Conservation (phyloP, 257 asterid species). For the Perilla frutescens region DNA sequence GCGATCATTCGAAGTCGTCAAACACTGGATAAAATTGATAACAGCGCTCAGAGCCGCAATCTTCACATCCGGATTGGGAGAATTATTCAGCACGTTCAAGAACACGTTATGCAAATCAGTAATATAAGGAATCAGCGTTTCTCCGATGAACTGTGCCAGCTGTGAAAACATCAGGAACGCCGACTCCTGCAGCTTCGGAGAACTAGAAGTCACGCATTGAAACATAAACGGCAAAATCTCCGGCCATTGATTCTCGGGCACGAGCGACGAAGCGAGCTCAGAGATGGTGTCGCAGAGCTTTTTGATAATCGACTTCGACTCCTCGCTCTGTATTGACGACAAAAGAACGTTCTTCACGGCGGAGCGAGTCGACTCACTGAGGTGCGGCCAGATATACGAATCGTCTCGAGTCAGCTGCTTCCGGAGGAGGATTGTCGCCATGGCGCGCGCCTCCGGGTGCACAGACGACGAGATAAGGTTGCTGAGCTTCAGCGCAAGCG, state of each 20-base stretch:
- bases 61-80: slow-evolving; percentile 69
- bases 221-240: slow-evolving; percentile 92
- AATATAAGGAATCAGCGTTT: slow-evolving; percentile 60
- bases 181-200: slow-evolving; percentile 76
- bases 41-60: slow-evolving; percentile 97
- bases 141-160: slow-evolving; percentile 82
- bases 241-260: slow-evolving; percentile 91
- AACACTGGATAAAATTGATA: slow-evolving; percentile 86
- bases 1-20: slow-evolving; percentile 70
- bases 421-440: slow-evolving; percentile 86
- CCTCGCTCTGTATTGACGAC: slow-evolving; percentile 65
- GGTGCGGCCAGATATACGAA: slow-evolving; percentile 81
- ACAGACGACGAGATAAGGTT: slow-evolving; percentile 67
- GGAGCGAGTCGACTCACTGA: slow-evolving; percentile 59
- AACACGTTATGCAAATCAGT: slow-evolving; percentile 87
- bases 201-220: slow-evolving; percentile 78
- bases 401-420: slow-evolving; percentile 84
- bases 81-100: slow-evolving; percentile 61
- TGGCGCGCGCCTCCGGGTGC: slow-evolving; percentile 70
- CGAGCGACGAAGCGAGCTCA: slow-evolving; percentile 83
- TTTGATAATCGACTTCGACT: slow-evolving; percentile 50
- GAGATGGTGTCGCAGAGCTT: slow-evolving; percentile 92
- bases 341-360: slow-evolving; percentile 61
- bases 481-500: slow-evolving; percentile 70
- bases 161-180: slow-evolving; percentile 86